Evolutionary conservation across 257 asterid genomes (phyloP).

Genomic region (Ocimum tenuiflorum): DNA sequence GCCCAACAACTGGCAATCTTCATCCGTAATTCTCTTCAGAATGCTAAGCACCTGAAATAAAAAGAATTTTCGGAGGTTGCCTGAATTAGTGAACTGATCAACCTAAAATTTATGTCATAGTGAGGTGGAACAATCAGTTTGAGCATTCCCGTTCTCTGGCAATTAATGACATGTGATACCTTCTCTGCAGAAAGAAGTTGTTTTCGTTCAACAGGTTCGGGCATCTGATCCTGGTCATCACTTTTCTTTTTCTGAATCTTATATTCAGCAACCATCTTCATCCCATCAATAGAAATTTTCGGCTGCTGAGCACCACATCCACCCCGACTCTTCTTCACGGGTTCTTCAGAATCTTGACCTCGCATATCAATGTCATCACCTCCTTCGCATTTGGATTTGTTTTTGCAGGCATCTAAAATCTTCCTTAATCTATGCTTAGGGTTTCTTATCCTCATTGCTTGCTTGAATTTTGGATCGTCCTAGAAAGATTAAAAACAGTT

Average conservation of each 20-base stretch:
- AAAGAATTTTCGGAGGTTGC: background rate
- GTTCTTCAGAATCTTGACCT: slow-evolving; percentile 70
- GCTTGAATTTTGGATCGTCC: slow-evolving; percentile 84
- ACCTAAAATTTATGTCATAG: background rate
- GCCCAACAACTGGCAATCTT: slow-evolving; percentile 72
- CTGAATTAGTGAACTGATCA: background rate
- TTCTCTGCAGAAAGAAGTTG: slow-evolving; percentile 87
- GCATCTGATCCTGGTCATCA: slow-evolving; percentile 89
- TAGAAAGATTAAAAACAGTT: slow-evolving; percentile 15
- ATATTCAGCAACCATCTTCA: slow-evolving; percentile 97
- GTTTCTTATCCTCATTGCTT: slow-evolving; percentile 71
- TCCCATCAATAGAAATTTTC: slow-evolving; percentile 84
- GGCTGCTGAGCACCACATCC: slow-evolving; percentile 99
- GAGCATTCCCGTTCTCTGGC: background rate
- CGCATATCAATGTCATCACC: slow-evolving; percentile 84
- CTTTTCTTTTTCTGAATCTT: slow-evolving; percentile 64
- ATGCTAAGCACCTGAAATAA: slow-evolving; percentile 75
- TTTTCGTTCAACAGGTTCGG: slow-evolving; percentile 91
- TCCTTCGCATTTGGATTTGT: slow-evolving; percentile 82
- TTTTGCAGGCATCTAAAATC: slow-evolving; percentile 82
- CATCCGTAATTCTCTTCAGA: slow-evolving; percentile 87
- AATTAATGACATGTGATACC: slow-evolving; percentile 31
- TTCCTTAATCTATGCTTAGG: slow-evolving; percentile 74
- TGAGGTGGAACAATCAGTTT: background rate
- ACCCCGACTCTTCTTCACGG: slow-evolving; percentile 67